Evolutionary conservation across 1,284 basidiomycete genomes (phyloP), one percentile per base, ranked within the genome.

Genomic region (Cryptococcus depauperatus): DNA sequence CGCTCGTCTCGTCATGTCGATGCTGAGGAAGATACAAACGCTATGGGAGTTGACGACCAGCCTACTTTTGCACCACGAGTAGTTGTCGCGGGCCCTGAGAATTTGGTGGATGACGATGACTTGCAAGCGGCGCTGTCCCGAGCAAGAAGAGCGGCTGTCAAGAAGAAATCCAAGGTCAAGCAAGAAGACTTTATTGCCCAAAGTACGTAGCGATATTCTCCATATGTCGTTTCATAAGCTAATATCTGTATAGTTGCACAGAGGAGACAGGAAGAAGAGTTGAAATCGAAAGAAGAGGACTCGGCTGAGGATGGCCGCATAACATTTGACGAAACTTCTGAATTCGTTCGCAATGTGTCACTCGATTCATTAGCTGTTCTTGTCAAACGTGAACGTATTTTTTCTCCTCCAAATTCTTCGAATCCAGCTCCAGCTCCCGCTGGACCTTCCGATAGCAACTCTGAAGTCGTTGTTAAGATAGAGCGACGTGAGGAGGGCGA

Each of bases 51-150:
- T 50, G 89, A 90, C 58, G 74, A 79, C 54, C 80, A 78, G 55
- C 77, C 80, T 28, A 61, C 60, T 16, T 65, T 61, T 37, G 46
- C 44, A 35, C 54, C 44, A 33, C 50, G 63, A 28, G 54, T 51
- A 10, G 54, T 59, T 7, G 63, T 82, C 58, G 80, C 90, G 66
- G 74, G 83, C 46, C 81, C 90, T 59, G 76, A 77, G 51, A 93
- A 96, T 72, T 85, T 97, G 68, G 84, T 98, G 54, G 95, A 98
- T 72, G 95, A 99, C 67, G 95, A 99, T 69, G 95, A 99, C 62
- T 77, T 99, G 30, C 91, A 96, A 75, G 87, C 87, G 27, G 88
- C 87, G 23, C 76, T 98, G 44, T 85, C 93, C 21, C 80, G 86
- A 16, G 81, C 87, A 47, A 77, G 95, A 48, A 79, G 85, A 58